Conservation (phyloP, 331 rosid species). For the Spiraea crenata region DNA sequence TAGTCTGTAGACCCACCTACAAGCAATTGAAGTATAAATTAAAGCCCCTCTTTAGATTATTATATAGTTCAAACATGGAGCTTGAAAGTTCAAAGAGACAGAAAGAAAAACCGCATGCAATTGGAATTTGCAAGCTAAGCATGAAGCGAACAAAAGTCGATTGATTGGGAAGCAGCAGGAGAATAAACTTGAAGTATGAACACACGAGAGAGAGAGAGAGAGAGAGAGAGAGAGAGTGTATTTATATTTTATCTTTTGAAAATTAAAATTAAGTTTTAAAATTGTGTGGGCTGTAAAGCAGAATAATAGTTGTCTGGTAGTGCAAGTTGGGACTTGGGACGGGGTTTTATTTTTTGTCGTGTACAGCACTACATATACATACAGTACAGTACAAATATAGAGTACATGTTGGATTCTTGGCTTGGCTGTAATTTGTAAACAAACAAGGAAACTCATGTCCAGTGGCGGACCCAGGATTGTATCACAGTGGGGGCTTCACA, state of each 20-base stretch:
- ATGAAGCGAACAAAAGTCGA: slow-evolving; percentile 20
- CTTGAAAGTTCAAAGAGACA: slow-evolving; percentile 29
- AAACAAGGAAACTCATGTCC: background rate
- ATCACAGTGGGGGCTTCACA: too few relatives aligned
- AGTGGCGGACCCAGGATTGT: too few relatives aligned
- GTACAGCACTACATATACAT: slow-evolving; percentile 24
- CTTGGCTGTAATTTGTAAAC: background rate
- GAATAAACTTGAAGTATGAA: slow-evolving; percentile 8
- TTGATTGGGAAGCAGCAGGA: slow-evolving; percentile 13
- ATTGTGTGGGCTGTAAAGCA: slow-evolving; percentile 86
- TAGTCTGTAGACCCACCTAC: too few relatives aligned
- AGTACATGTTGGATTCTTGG: too few relatives aligned
- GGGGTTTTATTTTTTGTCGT: slow-evolving; percentile 40
- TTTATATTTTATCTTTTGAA: background rate
- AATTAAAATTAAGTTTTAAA: too few relatives aligned
- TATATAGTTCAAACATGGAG: background rate
- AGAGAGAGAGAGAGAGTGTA: slow-evolving; percentile 3
- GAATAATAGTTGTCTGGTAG: slow-evolving; percentile 71
- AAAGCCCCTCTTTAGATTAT: slow-evolving; percentile 21
- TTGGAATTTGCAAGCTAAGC: too few relatives aligned
- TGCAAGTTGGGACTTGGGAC: slow-evolving; percentile 49
- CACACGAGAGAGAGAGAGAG: too few relatives aligned
- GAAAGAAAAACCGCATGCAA: slow-evolving; percentile 26
- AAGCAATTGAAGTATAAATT: slow-evolving; percentile 7
- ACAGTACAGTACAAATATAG: too few relatives aligned